Evolutionary conservation across 345 rosid genomes (phyloP), one percentile per base, ranked within the genome.

Genomic region (Hypericum perforatum): DNA sequence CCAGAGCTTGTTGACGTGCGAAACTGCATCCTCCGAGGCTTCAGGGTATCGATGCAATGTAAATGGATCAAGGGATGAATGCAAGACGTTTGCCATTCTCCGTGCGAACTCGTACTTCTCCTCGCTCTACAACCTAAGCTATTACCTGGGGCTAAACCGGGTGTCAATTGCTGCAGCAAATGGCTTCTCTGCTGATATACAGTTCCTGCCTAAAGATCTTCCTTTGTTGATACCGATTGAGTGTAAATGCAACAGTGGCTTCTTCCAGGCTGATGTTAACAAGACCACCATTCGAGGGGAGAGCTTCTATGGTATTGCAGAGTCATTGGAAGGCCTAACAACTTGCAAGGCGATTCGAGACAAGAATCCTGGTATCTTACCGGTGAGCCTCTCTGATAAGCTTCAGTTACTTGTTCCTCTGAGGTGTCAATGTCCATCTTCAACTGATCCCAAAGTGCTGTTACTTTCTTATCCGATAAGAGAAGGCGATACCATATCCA

Each of bases 311-410:
- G 59, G 75, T 61, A 74, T 89, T 55, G 66, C 87, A 14, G 76
- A 72, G 40, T 78, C 95, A 4, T 64, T 85, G 5, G 77, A 78
- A 58, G 95, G 95, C 57, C 71, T 89, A 61, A 85, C 89, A 37
- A 67, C 84, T 32, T 85, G 87, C 73, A 67, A 66, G 49, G 85
- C 85, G 7, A 72, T 85, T 46, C 55, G 67, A 49, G 77, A 72
- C 40, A 72, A 67, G 57, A 85, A 85, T 59, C 83, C 78, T 0
- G 57, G 77, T 0, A 63, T 79, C 29, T 71, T 73, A 5, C 79
- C 77, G 2, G 71, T 67, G 69, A 66, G 52, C 44, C 80, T 82
- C 7, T 48, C 9, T 45, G 85, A 71, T 36, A 76, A 69, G 11
- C 67, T 64, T 39, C 70, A 43, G 42, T 40, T 89, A 43, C 71